Evolutionary conservation across 2,329 filamentous ascomycete genomes (phyloP), one percentile per base, ranked within the genome.

Genomic region (Alternaria angustiovoidea): DNA sequence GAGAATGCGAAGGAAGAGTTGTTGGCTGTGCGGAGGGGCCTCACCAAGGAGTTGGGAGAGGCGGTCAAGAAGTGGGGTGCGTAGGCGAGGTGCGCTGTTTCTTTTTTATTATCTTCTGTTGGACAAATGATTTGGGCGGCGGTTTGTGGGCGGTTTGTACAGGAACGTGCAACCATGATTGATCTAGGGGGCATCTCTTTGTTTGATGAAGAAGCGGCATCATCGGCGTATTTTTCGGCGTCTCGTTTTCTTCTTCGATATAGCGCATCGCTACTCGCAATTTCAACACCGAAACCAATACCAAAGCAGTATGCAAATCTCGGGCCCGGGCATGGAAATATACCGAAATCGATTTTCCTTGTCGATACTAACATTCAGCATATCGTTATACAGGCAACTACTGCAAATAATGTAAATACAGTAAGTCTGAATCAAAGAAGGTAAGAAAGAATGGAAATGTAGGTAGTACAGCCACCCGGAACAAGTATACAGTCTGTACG

Each of bases 21-120:
- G 2, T 12, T 62, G 20, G 51, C 51, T 30, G 59, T 62, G 3
- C 20, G 56, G 26, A 16, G 56, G 6, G 56, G 59, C 5, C 12
- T 62, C 6, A 55, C 59, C 2, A 62, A 55, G 20, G 59, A 59
- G 20, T 28, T 59, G 51, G 56, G 56, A 14, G 59, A 62, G 32
- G 59, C 59, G 34, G 59, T 62, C 32, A 54, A 62, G 34, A 55
- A 62, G 34, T 59, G 59, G 59, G 59, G 56, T 26, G 47, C 56
- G 9, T 62, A 30, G 54, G 12, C 41, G n/a, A 49, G 32, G 32
- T 22, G 46, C 5, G 14, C 20, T 22, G 46, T 36, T 49, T 36
- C 14, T 22, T 34, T 34, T 26, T 34, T 49, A 18, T 26, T 49
- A n/a, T 5, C 38, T 36, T 32, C 18, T 20, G 14, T 9, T 16